Evolutionary conservation across 257 asterid genomes (phyloP).

Genomic region (Ehretia macrophylla): DNA sequence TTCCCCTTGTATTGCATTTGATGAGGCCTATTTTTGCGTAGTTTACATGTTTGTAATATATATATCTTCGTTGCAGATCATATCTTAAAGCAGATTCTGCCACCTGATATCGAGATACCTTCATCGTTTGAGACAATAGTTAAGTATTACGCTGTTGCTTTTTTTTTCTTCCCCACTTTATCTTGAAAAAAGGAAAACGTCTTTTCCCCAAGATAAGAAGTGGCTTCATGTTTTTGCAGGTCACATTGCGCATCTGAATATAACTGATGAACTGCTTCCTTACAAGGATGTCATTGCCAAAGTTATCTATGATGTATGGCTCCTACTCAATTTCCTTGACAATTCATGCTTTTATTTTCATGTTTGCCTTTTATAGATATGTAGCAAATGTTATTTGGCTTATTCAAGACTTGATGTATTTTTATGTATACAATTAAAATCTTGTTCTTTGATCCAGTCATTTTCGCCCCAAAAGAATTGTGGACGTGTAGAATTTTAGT

Average conservation of each 20-base stretch:
- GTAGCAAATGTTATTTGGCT: constrained; percentile 4
- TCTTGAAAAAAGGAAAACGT: neutral
- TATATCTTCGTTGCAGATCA: constrained; percentile 53
- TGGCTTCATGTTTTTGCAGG: constrained; percentile 49
- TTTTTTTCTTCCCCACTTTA: neutral
- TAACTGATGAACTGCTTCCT: constrained; percentile 74
- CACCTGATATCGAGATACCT: constrained; percentile 75
- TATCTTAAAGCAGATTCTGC: constrained; percentile 84
- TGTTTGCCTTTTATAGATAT: constrained; percentile 1
- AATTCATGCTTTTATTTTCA: neutral
- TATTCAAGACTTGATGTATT: neutral
- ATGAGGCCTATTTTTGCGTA: neutral
- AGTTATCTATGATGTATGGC: constrained; percentile 86
- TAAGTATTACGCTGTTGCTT: constrained; percentile 46
- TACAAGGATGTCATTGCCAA: constrained; percentile 80
- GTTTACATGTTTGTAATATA: neutral
- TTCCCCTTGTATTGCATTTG: neutral
- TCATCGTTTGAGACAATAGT: constrained; percentile 98
- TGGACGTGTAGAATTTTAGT: neutral
- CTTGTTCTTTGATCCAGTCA: neutral
- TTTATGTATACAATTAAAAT: neutral
- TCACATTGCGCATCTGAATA: constrained; percentile 88
- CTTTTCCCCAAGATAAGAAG: neutral
- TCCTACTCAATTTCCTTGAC: neutral
- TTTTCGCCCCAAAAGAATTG: neutral